Conservation (phyloP, 805 yeast species). For the Yamadazyma paraphyllophila region DNA sequence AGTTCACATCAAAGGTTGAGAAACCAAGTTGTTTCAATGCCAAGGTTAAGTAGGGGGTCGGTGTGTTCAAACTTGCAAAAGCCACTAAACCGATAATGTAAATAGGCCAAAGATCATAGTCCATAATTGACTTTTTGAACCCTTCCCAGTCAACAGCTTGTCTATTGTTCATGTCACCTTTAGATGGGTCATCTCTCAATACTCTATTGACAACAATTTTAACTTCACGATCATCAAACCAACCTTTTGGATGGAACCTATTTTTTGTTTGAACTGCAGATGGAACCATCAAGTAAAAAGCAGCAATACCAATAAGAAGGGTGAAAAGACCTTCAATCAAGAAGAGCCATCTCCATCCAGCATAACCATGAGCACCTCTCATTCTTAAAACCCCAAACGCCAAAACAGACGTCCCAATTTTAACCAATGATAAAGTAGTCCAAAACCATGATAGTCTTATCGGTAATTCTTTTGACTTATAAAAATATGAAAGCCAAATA, state of each 20-base stretch:
- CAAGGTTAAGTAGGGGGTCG: constrained; percentile 45
- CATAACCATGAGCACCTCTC: constrained; percentile 18
- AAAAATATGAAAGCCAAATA: constrained; percentile 64
- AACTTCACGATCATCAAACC: constrained; percentile 26
- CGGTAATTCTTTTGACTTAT: constrained; percentile 55
- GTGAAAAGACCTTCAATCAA: constrained; percentile 63
- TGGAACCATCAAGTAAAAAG: constrained; percentile 52
- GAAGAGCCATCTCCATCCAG: constrained; percentile 63
- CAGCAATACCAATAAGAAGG: constrained; percentile 46
- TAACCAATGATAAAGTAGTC: constrained; percentile 26
- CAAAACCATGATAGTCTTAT: constrained; percentile 50
- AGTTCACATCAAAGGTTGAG: constrained; percentile 21
- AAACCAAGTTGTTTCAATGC: constrained; percentile 37
- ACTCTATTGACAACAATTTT: constrained; percentile 26
- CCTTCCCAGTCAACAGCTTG: constrained; percentile 21
- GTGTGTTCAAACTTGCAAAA: constrained; percentile 17
- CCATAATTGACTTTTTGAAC: constrained; percentile 17
- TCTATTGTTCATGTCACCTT: constrained; percentile 30
- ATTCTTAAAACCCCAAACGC: constrained; percentile 22
- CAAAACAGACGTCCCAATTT: constrained; percentile 21
- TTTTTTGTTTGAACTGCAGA: constrained; percentile 52
- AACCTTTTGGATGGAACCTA: constrained; percentile 47
- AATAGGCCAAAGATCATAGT: constrained; percentile 28
- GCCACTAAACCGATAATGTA: constrained; percentile 36
- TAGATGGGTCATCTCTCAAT: constrained; percentile 28